Evolutionary conservation across 2,329 filamentous ascomycete species (phyloP).

Genomic region (Phyllosticta capitalensis): DNA sequence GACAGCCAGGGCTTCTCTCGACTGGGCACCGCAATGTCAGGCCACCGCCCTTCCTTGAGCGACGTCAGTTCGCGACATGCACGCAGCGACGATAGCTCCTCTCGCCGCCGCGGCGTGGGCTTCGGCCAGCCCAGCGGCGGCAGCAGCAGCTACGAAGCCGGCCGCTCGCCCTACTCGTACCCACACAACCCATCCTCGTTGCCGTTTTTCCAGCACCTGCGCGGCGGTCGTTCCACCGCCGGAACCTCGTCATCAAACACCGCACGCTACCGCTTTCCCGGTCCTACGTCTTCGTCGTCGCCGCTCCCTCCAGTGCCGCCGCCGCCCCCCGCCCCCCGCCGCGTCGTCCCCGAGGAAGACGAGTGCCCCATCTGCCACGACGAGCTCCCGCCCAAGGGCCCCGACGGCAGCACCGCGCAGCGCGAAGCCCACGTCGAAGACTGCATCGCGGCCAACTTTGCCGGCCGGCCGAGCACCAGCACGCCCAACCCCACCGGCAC

Average conservation of each 20-base stretch:
- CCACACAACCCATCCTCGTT: background rate
- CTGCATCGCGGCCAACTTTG: conserved; percentile 27
- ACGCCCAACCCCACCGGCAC: background rate
- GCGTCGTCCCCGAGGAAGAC: conserved; percentile 53
- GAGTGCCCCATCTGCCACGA: conserved; percentile 69
- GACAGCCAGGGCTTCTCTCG: background rate
- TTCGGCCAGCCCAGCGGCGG: background rate
- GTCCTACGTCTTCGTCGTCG: conserved; percentile 4
- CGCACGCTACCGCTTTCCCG: background rate
- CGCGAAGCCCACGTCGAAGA: conserved; percentile 37
- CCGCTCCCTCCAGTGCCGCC: conserved; percentile 12
- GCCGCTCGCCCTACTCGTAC: background rate
- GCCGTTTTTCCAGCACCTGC: conserved; percentile 1
- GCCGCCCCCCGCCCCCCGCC: conserved; percentile 13
- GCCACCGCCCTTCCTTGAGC: conserved; percentile 1
- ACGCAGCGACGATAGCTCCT: background rate
- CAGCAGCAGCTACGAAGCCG: background rate
- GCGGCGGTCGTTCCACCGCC: background rate
- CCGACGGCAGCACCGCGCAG: conserved; percentile 28
- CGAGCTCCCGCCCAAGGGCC: conserved; percentile 51
- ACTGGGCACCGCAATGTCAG: background rate
- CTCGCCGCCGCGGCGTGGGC: background rate
- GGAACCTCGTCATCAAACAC: conserved; percentile 11
- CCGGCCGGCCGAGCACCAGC: background rate
- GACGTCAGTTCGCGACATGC: conserved; percentile 1